Conservation (phyloP, 495 filamentous ascomycete species). For the Clohesyomyces aquaticus region DNA sequence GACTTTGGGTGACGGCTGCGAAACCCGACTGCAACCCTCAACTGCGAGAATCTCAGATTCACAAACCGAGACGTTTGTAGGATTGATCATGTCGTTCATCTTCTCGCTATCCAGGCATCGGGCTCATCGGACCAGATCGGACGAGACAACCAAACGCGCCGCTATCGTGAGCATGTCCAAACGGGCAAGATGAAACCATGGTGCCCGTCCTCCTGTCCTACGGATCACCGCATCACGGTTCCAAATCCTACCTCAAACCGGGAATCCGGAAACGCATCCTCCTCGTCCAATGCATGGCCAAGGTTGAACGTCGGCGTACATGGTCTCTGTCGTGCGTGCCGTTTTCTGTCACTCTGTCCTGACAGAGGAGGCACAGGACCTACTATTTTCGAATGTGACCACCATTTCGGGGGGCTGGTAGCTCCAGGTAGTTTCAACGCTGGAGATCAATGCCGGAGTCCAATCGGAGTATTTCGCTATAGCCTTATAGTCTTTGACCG, state of each 20-base stretch:
- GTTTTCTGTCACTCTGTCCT: constrained; percentile 40
- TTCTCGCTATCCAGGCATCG: neutral
- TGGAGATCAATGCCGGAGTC: neutral
- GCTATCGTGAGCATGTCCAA: neutral
- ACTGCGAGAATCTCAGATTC: neutral
- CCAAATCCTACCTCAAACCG: constrained; percentile 16
- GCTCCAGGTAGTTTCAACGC: constrained; percentile 7
- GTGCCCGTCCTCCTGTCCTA: neutral
- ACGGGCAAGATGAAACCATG: neutral
- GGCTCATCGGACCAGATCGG: neutral
- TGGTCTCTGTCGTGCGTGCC: constrained; percentile 36
- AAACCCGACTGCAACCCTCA: constrained; percentile 13
- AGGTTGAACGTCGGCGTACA: no score
- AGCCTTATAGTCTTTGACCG: constrained; percentile 17
- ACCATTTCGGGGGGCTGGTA: constrained; percentile 5
- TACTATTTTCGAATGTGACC: neutral
- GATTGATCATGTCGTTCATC: neutral
- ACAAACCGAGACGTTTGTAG: neutral
- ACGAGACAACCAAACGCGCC: neutral
- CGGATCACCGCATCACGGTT: neutral
- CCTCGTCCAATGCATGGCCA: constrained; percentile 25
- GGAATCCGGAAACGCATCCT: constrained; percentile 18
- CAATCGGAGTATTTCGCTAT: constrained; percentile 34
- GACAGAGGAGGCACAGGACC: constrained; percentile 25
- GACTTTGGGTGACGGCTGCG: constrained; percentile 5